Base-by-base conservation (phyloP, 441 rosid genomes). In the Gossypium trilobum region DNA sequence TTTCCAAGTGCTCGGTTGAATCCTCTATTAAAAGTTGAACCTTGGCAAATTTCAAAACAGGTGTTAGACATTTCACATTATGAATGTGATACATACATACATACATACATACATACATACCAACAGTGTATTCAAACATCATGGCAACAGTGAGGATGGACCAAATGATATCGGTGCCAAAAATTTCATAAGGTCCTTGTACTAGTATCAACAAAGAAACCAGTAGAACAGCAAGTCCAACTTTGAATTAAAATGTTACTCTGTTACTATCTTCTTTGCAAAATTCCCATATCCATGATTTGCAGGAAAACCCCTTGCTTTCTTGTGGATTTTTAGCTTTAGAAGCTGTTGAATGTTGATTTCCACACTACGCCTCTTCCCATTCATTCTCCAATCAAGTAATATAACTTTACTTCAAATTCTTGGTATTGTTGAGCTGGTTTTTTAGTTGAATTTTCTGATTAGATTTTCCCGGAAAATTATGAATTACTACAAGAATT, bases 61-160 rank as follows among this genome's bases (percentile, higher is more conserved):
- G 31, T 4, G 31, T 51, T 22, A 56, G 63, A 57, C 1, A n/a
- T 29, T 27, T n/a, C 19, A 59, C 14, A 39, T 9, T 4, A 54
- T 69, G 25, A 61, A 33, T 61, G 48, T 61, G 25, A 16, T 25
- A 23, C 27, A 23, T 2, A 23, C 25, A 23, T 23, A 36, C 2
- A 10, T 5, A 39, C 13, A 8, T 42, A 51, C 20, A 4, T 1
- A 57, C 33, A 54, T 10, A 13, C 86, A 3, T 86, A 85, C 93
- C 91, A 2, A 87, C 93, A 22, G 89, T 86, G 74, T 82, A 86
- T 78, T 89, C 93, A 33, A 89, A 89, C 91, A 83, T 87, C 77
- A 85, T 83, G 33, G 91, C 93, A 22, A 89, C 93, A 0, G 93
- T 89, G 70, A 89, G 89, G 73, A 89, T 82, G 56, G 89, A 89